Percentiles rank a stretch among this genome's conserved stretches.
These are phyloP conservation scores for Neofusicoccum laricinum DNA, from an alignment of 2,329 filamentous ascomycete genomes.

Conservation along the genomic window DNA sequence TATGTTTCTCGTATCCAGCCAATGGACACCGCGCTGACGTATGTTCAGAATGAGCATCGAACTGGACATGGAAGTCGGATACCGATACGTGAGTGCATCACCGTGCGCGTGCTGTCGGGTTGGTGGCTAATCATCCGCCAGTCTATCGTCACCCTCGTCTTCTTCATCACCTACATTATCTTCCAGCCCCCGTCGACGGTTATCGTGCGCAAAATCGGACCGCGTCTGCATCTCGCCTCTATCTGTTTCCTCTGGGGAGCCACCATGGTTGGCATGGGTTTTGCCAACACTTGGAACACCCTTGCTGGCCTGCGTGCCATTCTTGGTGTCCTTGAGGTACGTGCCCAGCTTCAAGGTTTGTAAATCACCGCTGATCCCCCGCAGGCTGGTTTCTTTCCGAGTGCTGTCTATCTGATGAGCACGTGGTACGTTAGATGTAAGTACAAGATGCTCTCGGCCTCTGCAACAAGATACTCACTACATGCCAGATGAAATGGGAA, in stretches of 20 bases:
- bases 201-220: constrained; percentile 41
- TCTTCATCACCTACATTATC: constrained; percentile 43
- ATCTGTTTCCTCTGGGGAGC: constrained; percentile 41
- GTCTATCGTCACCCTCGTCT: constrained; percentile 59
- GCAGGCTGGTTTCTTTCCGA: constrained; percentile 37
- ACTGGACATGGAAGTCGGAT: constrained; percentile 28
- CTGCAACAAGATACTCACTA: neutral
- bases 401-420: constrained; percentile 45
- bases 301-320: constrained; percentile 38
- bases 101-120: neutral
- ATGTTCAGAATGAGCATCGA: constrained; percentile 38
- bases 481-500: constrained; percentile 58
- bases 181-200: constrained; percentile 42
- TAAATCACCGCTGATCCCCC: neutral
- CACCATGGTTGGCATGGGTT: constrained; percentile 45
- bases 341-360: neutral
- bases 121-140: constrained; percentile 21
- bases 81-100: constrained; percentile 25
- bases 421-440: constrained; percentile 48
- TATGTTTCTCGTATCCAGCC: constrained; percentile 25
- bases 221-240: constrained; percentile 32
- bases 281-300: constrained; percentile 33
- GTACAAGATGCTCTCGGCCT: neutral
- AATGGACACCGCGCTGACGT: constrained; percentile 24
- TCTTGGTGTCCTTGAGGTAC: constrained; percentile 30